Base-by-base conservation (phyloP, 2,329 filamentous ascomycete genomes). In the Chaetoscypha palmicola region DNA sequence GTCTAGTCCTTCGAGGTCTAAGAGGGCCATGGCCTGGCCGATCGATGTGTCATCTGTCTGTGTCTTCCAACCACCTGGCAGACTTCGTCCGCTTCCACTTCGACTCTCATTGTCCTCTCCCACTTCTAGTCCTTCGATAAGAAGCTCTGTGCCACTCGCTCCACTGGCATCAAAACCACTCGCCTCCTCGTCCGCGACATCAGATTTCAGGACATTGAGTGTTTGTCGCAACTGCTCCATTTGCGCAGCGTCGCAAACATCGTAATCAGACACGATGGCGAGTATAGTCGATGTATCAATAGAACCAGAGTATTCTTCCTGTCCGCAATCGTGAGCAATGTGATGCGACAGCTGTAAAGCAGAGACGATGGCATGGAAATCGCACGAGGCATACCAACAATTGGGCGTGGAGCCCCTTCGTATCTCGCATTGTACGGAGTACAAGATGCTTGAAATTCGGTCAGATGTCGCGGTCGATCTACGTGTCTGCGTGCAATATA, bases 81-180 rank as follows among this genome's bases (percentile, higher is more conserved):
- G 31, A 42, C 56, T 62, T 34, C 45, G 39, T 10, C 44, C 47
- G 38, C 54, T 56, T 5, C 24, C 41, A 33, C 57, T 61, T 16
- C 47, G 52, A 43, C 48, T 46, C 2, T 34, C 26, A 31, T 32
- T 46, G 8, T 52, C 50, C 12, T 35, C 41, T 10, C 22, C 37
- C 21, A 35, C 47, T 31, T 26, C 28, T 4, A 19, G n/a, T 16
- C 56, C 45, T 19, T 47, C 47, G 4, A 39, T 36, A 9, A 53
- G 42, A 58, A 44, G 57, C 53, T 38, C 45, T 42, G 33, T 54
- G 58, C 72, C 74, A 21, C 79, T 76, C 20, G 82, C 77, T 2
- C 84, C 87, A 23, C 84, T 87, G 0, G 86, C 77, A 53, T 92
- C 87, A 58, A 94, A 94, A 0, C 80, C 81, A 8, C 77, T 80